Base-by-base conservation (phyloP, 306 rosid species). In the Luffa aegyptiaca region DNA sequence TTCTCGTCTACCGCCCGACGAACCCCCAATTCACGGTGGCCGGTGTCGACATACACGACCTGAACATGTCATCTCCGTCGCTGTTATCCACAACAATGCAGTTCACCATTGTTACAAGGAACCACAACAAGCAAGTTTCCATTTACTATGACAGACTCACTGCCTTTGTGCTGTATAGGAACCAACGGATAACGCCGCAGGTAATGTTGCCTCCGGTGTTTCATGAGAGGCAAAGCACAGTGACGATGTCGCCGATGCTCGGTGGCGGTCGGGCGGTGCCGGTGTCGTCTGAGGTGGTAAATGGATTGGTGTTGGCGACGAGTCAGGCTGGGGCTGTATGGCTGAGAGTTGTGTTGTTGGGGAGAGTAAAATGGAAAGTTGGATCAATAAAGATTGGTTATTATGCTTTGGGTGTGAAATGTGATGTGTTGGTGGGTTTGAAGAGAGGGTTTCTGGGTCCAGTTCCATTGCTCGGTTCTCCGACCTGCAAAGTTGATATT, bases 1-100 rank as follows among this genome's bases (percentile, higher is more conserved):
- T 96, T 96, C 92, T 94, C 4, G 88, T 92, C 78, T 93, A 93
- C 87, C 92, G 88, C 4, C 97, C 97, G n/a, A 55, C 88, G 59
- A 86, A 87, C 20, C 98, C 97, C 0, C 83, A 64, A 10, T 87
- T 94, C 86, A 62, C 77, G 3, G 87, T 94, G n/a, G 73, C 85
- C 45, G 84, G 84, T 0, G 93, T 88, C 11, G 83, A 90, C 39
- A 26, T 91, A 68, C 89, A 84, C 75, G 85, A 85, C 48, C 87
- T 92, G 84, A 93, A 89, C 80, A 26, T 81, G 18, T 83, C 92
- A 0, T 33, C 86, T 0, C 84, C 88, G 2, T 90, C 88, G 0
- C 82, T 77, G n/a, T 64, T 92, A 37, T 78, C 90, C 74, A 59
- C 90, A 82, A 53, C 89, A 62, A 80, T 90, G 84, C 97, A 89